Evolutionary conservation across 2,329 filamentous ascomycete species (phyloP), one percentile per base, ranked within the genome.

Genomic region (Fusarium papillatum): DNA sequence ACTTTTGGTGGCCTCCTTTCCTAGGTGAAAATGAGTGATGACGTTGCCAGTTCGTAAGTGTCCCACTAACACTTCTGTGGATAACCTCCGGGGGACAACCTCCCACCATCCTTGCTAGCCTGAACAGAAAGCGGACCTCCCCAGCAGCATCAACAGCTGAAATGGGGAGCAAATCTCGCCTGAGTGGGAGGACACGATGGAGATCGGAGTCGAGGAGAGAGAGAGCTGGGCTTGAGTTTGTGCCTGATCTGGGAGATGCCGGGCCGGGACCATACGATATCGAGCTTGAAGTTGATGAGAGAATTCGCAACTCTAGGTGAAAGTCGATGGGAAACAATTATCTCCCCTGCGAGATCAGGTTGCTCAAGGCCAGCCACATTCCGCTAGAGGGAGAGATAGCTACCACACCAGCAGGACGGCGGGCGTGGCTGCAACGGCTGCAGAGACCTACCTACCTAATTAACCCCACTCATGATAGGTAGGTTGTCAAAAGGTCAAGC

Each of bases 151-250:
- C 70, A 41, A 70, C 61, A 76, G 72, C 72, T 73, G 72, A 74
- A 72, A 72, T 63, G 60, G 67, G 75, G 68, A 73, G 70, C 67
- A 75, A 80, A 80, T 80, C 73, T 80, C 76, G 78, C 70, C 74
- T 76, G 69, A 39, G 71, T 72, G 75, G 64, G 74, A 64, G 69
- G 61, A 71, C 65, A 70, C 29, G 72, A 78, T 79, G 70, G 38
- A 71, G 78, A 78, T 78, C 72, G 65, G 68, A 69, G 55, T 53
- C 69, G 31, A 34, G 14, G 14, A 16, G 59, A 69, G 67, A n/a
- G 61, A 31, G 55, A 66, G 39, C 55, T 50, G 50, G 26, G 50
- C 50, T 46, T 46, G 63, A 64, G 63, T 29, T 63, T 41, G 66
- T 68, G 62, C 50, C 73, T 71, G 69, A 76, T 64, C 68, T 74